Percentiles rank a stretch among this genome's conserved stretches.
These are phyloP conservation scores for Turnera subulata DNA, from an alignment of 345 rosid species.

Conservation along the genomic window DNA sequence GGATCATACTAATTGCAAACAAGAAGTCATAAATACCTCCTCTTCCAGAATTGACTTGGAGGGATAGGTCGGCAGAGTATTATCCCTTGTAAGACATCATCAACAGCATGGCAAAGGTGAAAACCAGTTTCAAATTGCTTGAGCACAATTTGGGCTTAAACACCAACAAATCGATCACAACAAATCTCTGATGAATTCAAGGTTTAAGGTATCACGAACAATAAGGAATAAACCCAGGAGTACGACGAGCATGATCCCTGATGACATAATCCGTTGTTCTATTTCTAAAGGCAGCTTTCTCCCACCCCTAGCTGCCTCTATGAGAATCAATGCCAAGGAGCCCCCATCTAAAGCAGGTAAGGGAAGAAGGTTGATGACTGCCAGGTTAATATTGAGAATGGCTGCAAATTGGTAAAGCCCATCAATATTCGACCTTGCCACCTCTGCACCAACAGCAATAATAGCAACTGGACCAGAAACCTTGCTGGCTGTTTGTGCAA, in stretches of 20 bases:
- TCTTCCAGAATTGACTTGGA: slow-evolving; percentile 11
- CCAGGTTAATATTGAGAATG: slow-evolving; percentile 75
- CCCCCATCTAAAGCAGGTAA: slow-evolving; percentile 97
- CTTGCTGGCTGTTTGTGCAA: slow-evolving; percentile 83
- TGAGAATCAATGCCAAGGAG: slow-evolving; percentile 71
- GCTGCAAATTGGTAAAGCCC: slow-evolving; percentile 94
- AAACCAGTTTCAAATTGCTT: slow-evolving; percentile 1
- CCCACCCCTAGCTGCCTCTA: slow-evolving; percentile 89
- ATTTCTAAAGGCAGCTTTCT: slow-evolving; percentile 82
- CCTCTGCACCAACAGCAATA: slow-evolving; percentile 97
- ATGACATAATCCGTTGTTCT: slow-evolving; percentile 88
- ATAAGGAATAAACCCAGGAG: slow-evolving; percentile 81
- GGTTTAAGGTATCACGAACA: slow-evolving; percentile 83
- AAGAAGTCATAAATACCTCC: slow-evolving; percentile 22
- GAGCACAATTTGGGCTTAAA: slow-evolving; percentile 3
- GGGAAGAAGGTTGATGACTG: slow-evolving; percentile 83
- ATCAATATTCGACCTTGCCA: slow-evolving; percentile 84
- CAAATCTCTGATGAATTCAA: slow-evolving; percentile 73
- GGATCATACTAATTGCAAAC: not conserved
- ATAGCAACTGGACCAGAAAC: slow-evolving; percentile 93
- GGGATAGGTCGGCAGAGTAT: slow-evolving; percentile 4
- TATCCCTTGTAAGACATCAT: slow-evolving; percentile 7
- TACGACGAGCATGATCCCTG: slow-evolving; percentile 78
- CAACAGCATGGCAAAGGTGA: slow-evolving; percentile 3
- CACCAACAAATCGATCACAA: slow-evolving; percentile 34